A percentile compares a stretch with the other conserved stretches of the same genome.
phyloP scores from a whole-genome alignment of 257 asterid genomes.

The Echites panduratus region DNA sequence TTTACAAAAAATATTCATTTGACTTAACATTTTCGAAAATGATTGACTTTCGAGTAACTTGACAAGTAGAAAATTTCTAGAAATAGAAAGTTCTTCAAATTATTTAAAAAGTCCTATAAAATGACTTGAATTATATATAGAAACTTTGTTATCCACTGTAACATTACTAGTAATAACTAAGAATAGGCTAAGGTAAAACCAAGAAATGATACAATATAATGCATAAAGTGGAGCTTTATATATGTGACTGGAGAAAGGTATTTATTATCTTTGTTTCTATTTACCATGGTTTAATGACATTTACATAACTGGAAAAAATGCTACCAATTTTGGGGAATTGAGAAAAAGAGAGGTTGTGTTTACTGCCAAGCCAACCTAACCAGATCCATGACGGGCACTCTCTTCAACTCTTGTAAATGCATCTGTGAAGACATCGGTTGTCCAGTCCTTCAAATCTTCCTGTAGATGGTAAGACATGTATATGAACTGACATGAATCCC shows the following conservation, averaged over 20 bases:
- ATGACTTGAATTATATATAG: too few relatives aligned
- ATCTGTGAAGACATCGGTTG: conserved; percentile 63
- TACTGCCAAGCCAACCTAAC: conserved; percentile 16
- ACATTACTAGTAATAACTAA: too few relatives aligned
- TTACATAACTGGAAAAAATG: neutral
- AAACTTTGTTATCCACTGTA: too few relatives aligned
- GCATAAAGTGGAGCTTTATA: neutral
- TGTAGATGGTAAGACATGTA: conserved; percentile 21
- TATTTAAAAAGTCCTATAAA: too few relatives aligned
- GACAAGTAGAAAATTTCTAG: too few relatives aligned
- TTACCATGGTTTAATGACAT: neutral
- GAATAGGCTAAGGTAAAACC: neutral
- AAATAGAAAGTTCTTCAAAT: too few relatives aligned
- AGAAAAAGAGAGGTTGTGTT: neutral
- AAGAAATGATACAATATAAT: neutral
- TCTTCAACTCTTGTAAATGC: conserved; percentile 82
- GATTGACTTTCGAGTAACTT: too few relatives aligned
- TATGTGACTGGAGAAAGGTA: neutral
- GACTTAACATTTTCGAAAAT: too few relatives aligned
- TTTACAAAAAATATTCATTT: too few relatives aligned
- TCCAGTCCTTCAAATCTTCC: conserved; percentile 93
- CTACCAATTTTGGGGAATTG: too few relatives aligned
- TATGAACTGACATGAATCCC: neutral
- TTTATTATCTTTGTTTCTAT: neutral
- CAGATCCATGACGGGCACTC: conserved; percentile 49